Evolutionary conservation across 2,329 filamentous ascomycete species (phyloP).

Genomic region (Penicillium sp.): DNA sequence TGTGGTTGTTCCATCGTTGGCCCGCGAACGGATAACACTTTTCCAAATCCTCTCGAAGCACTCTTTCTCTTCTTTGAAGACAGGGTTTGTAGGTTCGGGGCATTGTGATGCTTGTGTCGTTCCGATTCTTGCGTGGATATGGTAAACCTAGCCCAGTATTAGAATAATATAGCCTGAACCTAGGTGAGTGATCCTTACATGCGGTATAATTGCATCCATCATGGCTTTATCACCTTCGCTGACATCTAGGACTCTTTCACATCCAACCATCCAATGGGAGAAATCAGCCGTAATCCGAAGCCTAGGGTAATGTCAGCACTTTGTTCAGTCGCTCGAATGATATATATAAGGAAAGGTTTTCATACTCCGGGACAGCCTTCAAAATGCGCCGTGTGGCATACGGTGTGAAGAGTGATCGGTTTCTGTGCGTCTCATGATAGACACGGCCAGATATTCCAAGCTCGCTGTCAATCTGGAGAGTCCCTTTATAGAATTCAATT

Average conservation of each 20-base stretch:
- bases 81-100: background rate
- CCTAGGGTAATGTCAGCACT: background rate
- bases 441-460: background rate
- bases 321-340: background rate
- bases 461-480: background rate
- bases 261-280: background rate
- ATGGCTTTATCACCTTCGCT: background rate
- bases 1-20: background rate
- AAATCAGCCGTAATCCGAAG: background rate
- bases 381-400: background rate
- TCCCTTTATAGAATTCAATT: background rate
- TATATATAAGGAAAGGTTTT: background rate
- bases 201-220: background rate
- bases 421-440: background rate
- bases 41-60: background rate
- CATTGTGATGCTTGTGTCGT: background rate
- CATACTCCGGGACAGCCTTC: background rate
- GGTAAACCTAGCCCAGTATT: background rate
- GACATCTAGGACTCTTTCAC: background rate
- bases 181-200: background rate
- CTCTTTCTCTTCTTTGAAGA: background rate
- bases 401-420: background rate
- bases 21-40: background rate
- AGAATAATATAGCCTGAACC: background rate
- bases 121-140: background rate